phyloP scores from a whole-genome alignment of 306 rosid species.

The Cucurbita maxima region DNA sequence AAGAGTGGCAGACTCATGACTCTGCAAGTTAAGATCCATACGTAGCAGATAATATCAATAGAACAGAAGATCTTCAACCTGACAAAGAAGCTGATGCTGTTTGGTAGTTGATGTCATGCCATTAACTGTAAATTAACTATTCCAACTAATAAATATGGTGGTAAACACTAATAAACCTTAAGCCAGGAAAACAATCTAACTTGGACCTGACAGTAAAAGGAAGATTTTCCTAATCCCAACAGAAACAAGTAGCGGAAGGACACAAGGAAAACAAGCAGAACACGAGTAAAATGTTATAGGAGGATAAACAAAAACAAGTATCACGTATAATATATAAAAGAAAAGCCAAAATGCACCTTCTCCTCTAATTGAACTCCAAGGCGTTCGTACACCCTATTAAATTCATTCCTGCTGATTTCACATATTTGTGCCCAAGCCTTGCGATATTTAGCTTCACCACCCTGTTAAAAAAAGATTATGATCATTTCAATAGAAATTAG shows the following conservation, averaged over 20 bases:
- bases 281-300: neutral
- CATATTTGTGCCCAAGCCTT: slow-evolving; percentile 78
- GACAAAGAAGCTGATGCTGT: neutral
- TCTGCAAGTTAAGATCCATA: neutral
- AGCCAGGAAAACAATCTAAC: neutral
- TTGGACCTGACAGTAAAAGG: neutral
- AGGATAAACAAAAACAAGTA: neutral
- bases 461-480: slow-evolving; percentile 19
- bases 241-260: neutral
- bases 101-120: neutral
- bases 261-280: neutral
- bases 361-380: slow-evolving; percentile 74
- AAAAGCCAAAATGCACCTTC: slow-evolving; percentile 29
- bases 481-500: neutral
- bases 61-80: neutral
- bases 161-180: neutral
- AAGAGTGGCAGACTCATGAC: neutral
- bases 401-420: slow-evolving; percentile 80
- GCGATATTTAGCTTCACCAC: slow-evolving; percentile 58
- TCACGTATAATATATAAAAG: neutral
- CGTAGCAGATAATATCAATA: neutral
- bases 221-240: neutral
- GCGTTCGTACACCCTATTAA: slow-evolving; percentile 66
- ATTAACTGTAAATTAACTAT: neutral
- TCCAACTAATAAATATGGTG: neutral